phyloP scores from a whole-genome alignment of 2,329 filamentous ascomycete genomes.

The Knufia fluminis region DNA sequence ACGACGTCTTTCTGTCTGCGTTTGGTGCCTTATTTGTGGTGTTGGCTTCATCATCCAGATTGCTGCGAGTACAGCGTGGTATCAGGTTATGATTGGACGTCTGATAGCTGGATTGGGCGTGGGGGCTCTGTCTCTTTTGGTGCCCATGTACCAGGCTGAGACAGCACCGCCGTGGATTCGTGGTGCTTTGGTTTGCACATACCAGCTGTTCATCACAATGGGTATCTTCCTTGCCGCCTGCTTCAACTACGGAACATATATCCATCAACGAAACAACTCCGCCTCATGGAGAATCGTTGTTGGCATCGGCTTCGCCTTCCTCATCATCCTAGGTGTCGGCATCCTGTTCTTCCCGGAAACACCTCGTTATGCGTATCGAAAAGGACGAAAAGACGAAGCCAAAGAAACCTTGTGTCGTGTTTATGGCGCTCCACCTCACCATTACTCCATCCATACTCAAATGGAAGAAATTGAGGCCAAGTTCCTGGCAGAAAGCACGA shows the following conservation, averaged over 20 bases:
- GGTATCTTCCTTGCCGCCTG: constrained; percentile 40
- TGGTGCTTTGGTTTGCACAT: constrained; percentile 36
- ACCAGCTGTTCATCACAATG: constrained; percentile 40
- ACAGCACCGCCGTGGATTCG: constrained; percentile 37
- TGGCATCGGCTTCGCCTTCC: constrained; percentile 49
- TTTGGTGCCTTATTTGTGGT: constrained; percentile 32
- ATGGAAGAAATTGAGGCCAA: constrained; percentile 27
- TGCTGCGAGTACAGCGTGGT: constrained; percentile 30
- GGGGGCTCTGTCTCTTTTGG: constrained; percentile 33
- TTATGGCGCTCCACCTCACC: constrained; percentile 45
- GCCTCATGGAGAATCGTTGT: constrained; percentile 42
- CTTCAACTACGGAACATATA: constrained; percentile 37
- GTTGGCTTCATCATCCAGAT: constrained; percentile 37
- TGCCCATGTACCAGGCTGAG: constrained; percentile 40
- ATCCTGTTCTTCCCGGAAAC: constrained; percentile 49
- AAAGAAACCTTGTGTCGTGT: constrained; percentile 43
- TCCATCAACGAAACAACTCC: constrained; percentile 20
- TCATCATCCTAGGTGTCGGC: constrained; percentile 44
- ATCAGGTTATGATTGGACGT: constrained; percentile 35
- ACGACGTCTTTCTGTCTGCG: constrained; percentile 33
- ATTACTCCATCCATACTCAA: constrained; percentile 45
- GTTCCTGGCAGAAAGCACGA: constrained; percentile 40
- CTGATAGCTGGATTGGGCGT: constrained; percentile 36
- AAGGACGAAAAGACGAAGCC: constrained; percentile 44
- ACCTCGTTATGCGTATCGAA: constrained; percentile 50